These are phyloP conservation scores for Carex sylvatica DNA, from an alignment of 202 grass and related monocot species.

Conservation along the genomic window DNA sequence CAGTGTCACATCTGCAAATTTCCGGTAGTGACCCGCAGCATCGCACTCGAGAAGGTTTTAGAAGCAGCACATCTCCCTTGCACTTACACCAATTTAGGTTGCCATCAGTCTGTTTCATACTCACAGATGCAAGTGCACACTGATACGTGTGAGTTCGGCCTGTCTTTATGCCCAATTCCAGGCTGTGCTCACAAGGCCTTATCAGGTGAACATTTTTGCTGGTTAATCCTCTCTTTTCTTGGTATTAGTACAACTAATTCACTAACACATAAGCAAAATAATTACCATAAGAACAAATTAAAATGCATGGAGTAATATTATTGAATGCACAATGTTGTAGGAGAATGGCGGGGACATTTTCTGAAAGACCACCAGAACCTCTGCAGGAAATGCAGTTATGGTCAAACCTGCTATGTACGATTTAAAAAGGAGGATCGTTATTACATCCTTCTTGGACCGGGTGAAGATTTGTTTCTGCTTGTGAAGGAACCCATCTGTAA, in stretches of 20 bases:
- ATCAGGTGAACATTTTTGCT: background rate
- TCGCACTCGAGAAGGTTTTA: constrained; percentile 66
- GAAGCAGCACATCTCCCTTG: constrained; percentile 58
- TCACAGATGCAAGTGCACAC: constrained; percentile 38
- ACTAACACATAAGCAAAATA: background rate
- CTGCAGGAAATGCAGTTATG: background rate
- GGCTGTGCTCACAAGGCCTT: constrained; percentile 43
- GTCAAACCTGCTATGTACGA: constrained; percentile 34
- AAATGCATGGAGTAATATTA: background rate
- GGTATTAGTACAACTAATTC: background rate
- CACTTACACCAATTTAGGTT: constrained; percentile 49
- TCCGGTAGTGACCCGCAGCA: constrained; percentile 27
- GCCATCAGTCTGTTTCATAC: constrained; percentile 39
- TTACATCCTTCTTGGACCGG: constrained; percentile 46
- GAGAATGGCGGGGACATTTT: constrained; percentile 59
- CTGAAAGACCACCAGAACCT: constrained; percentile 28
- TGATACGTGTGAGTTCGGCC: constrained; percentile 44
- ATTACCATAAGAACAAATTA: background rate
- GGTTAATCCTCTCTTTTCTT: background rate
- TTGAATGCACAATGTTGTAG: background rate
- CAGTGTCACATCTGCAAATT: constrained; percentile 62
- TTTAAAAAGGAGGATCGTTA: constrained; percentile 36
- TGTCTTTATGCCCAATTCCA: constrained; percentile 43
- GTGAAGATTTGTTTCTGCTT: constrained; percentile 62
- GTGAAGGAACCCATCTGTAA: constrained; percentile 37